Evolutionary conservation across 2,329 filamentous ascomycete genomes (phyloP).

Genomic region (Calonectria hawksworthii): DNA sequence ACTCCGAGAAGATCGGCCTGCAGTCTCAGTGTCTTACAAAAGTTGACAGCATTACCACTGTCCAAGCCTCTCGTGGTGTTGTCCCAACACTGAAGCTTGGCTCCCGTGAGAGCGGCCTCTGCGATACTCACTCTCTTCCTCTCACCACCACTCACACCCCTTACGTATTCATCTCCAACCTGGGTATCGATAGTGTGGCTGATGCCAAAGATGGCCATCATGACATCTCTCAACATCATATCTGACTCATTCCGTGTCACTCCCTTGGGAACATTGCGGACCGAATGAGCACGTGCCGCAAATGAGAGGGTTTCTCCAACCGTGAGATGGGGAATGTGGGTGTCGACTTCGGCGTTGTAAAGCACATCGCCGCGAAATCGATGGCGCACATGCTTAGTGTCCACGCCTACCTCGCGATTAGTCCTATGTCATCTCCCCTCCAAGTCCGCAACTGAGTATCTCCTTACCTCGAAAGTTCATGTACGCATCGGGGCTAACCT

Average conservation of each 20-base stretch:
- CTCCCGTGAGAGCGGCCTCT: slow-evolving; percentile 65
- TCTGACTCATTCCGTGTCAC: slow-evolving; percentile 33
- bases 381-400: slow-evolving; percentile 53
- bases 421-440: neutral
- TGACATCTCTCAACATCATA: slow-evolving; percentile 61
- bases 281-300: slow-evolving; percentile 73
- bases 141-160: slow-evolving; percentile 84
- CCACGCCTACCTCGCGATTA: slow-evolving; percentile 40
- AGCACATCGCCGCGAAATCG: slow-evolving; percentile 68
- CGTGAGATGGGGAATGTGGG: slow-evolving; percentile 77
- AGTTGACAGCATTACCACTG: slow-evolving; percentile 47
- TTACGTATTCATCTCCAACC: slow-evolving; percentile 77
- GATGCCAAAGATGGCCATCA: slow-evolving; percentile 84
- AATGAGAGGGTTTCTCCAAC: slow-evolving; percentile 76
- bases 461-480: slow-evolving; percentile 67
- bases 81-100: slow-evolving; percentile 50
- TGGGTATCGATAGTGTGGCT: slow-evolving; percentile 79
- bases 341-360: slow-evolving; percentile 75
- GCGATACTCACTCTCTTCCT: slow-evolving; percentile 84
- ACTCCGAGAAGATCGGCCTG: slow-evolving; percentile 46
- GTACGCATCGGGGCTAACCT: slow-evolving; percentile 41
- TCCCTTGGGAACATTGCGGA: slow-evolving; percentile 62
- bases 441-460: neutral
- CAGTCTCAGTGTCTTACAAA: slow-evolving; percentile 42
- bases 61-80: slow-evolving; percentile 49